Percentiles rank a stretch among this genome's conserved stretches.
Conservation (phyloP, 306 rosid genomes). For the Crotalaria pallida region DNA sequence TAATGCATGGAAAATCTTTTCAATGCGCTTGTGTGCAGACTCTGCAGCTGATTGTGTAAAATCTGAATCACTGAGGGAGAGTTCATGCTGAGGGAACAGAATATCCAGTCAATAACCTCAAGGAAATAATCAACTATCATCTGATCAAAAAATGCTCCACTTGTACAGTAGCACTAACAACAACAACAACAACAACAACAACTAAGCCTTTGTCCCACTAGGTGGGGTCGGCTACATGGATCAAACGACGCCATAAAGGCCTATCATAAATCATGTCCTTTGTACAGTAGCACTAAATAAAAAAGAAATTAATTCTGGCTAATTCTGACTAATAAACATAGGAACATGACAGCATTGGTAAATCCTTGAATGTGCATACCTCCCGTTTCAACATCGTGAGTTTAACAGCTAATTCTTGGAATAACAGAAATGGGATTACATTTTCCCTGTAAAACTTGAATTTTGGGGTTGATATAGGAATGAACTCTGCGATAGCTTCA, state of each 20-base stretch:
- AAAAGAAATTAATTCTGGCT: background rate
- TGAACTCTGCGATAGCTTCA: constrained; percentile 58
- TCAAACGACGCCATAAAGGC: too few relatives aligned
- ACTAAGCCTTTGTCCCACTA: too few relatives aligned
- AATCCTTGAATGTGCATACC: constrained; percentile 38
- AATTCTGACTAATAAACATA: background rate
- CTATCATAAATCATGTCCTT: too few relatives aligned
- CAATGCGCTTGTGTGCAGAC: constrained; percentile 39
- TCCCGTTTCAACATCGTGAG: constrained; percentile 34
- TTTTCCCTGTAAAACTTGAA: constrained; percentile 43
- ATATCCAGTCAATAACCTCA: constrained; percentile 28
- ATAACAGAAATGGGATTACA: constrained; percentile 29
- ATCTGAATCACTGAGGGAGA: constrained; percentile 26
- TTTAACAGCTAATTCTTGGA: constrained; percentile 15
- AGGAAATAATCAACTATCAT: constrained; percentile 17
- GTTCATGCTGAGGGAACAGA: constrained; percentile 48
- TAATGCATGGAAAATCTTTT: constrained; percentile 33
- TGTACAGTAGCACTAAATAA: background rate
- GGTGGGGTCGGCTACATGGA: too few relatives aligned
- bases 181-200: too few relatives aligned
- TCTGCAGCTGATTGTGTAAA: constrained; percentile 31
- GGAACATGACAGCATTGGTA: background rate
- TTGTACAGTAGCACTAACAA: background rate
- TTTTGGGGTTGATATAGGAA: constrained; percentile 63
- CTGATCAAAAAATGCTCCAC: background rate